Percentiles rank a stretch among this genome's conserved stretches.
Conservation (phyloP, 192 early-diverging fungal genomes). For the Backusella parvicylindrica region DNA sequence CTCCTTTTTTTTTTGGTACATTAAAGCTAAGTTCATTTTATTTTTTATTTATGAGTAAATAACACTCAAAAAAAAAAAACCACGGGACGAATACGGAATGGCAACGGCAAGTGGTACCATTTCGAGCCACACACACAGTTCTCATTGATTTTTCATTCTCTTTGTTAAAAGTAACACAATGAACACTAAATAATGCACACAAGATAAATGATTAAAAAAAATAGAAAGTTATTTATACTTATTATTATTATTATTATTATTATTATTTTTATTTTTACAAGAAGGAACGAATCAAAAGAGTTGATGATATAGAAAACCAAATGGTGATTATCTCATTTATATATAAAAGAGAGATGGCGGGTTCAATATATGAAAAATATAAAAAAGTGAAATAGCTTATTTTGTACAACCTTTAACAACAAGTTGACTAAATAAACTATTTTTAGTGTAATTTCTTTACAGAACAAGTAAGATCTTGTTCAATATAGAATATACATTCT, state of each 20-base stretch:
- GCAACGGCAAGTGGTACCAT: neutral
- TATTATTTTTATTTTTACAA: neutral
- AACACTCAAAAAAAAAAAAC: neutral
- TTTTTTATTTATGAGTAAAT: neutral
- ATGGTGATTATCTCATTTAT: too few species aligned
- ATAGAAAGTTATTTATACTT: neutral
- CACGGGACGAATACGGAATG: too few species aligned
- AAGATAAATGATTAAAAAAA: neutral
- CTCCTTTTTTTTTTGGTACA: neutral
- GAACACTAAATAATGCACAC: neutral
- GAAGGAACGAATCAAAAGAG: too few species aligned
- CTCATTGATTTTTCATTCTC: neutral
- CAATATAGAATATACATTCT: neutral
- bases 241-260: too few species aligned
- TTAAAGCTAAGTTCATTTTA: neutral
- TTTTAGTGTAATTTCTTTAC: constrained; percentile 2
- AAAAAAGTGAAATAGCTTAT: neutral
- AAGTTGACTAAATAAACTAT: constrained; percentile 1
- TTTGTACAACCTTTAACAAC: neutral
- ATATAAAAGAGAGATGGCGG: neutral
- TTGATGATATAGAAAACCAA: too few species aligned
- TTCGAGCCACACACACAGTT: neutral
- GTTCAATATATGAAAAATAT: neutral
- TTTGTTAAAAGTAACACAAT: constrained; percentile 1
- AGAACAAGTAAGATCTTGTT: neutral